phyloP scores from a whole-genome alignment of 371 early-diverging fungal genomes.

The Chytridiales sp. region DNA sequence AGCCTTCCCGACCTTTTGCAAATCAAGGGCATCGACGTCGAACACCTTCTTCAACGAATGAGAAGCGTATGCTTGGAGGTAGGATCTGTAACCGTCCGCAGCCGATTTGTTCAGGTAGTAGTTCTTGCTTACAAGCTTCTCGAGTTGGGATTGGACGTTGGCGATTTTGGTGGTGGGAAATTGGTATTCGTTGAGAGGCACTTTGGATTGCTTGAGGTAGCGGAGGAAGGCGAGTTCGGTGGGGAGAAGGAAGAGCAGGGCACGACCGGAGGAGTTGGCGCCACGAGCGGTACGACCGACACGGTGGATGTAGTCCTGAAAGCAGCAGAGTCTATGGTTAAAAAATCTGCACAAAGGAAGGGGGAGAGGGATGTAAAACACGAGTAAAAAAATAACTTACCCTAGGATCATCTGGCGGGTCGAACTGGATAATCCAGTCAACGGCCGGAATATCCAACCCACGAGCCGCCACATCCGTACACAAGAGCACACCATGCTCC shows the following conservation, averaged over 20 bases:
- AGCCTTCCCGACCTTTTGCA: constrained; percentile 88
- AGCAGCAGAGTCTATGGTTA: background rate
- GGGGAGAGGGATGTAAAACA: constrained; percentile 4
- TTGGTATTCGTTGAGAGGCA: constrained; percentile 96
- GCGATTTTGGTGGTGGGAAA: constrained; percentile 92
- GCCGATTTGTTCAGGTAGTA: constrained; percentile 98
- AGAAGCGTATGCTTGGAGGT: constrained; percentile 96
- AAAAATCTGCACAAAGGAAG: constrained; percentile 1
- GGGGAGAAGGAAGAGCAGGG: constrained; percentile 93
- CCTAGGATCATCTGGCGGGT: constrained; percentile 95
- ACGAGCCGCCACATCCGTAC: constrained; percentile 98
- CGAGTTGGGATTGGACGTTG: constrained; percentile 94
- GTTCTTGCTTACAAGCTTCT: constrained; percentile 95
- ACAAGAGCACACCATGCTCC: constrained; percentile 83
- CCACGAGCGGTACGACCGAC: constrained; percentile 98
- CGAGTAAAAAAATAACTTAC: constrained; percentile 15
- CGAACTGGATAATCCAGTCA: constrained; percentile 98
- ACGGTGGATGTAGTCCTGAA: constrained; percentile 94
- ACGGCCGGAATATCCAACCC: constrained; percentile 98
- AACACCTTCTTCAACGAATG: constrained; percentile 96
- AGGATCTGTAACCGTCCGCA: constrained; percentile 95
- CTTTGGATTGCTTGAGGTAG: constrained; percentile 95
- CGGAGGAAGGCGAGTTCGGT: constrained; percentile 94
- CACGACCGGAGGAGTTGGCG: constrained; percentile 79
- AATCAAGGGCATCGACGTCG: constrained; percentile 87